Base-by-base conservation (phyloP, 768 basidiomycete genomes). In the Tubosaeta brunneosetosa region DNA sequence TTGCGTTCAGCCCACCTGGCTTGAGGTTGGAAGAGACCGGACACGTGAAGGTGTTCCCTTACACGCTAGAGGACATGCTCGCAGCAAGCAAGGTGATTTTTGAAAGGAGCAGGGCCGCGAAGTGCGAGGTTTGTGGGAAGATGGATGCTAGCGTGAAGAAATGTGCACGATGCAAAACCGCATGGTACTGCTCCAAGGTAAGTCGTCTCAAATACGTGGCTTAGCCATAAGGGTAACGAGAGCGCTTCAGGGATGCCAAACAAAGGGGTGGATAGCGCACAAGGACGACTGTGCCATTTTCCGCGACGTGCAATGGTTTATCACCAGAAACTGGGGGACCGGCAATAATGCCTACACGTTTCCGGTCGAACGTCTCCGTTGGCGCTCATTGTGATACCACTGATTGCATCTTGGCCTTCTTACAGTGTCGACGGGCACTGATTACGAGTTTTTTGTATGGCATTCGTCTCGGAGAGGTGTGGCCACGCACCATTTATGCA, bases 271-370 rank as follows among this genome's bases (percentile, higher is more conserved):
- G 66, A 14, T 11, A 3, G 29, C 40, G 12, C 66, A 67, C 17
- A 67, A 59, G 40, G 53, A 57, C 2, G 54, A 62, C 13, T 67
- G 66, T 40, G 45, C 46, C n/a, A 51, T 65, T 38, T 55, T 55
- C 43, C 56, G 60, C 27, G 65, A 67, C 11, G 63, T 67, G 26
- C 67, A 69, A 37, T 68, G 66, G 66, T 67, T 67, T 47, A 32
- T 52, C 14, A 55, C 55, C 36, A 68, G 59, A 38, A 60, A 67
- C 43, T 67, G 66, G 67, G 65, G 65, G 49, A 59, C 45, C 4
- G 38, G 50, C 32, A 22, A 2, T 26, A 46, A 37, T n/a, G 44
- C 54, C 43, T 47, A 66, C 31, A 12, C 45, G 14, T 67, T 68
- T 38, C 66, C 64, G 36, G 19, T 47, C 3, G 63, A 58, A 25